Base-by-base conservation (phyloP, 2,329 filamentous ascomycete genomes). In the Penicillium brasilianum region DNA sequence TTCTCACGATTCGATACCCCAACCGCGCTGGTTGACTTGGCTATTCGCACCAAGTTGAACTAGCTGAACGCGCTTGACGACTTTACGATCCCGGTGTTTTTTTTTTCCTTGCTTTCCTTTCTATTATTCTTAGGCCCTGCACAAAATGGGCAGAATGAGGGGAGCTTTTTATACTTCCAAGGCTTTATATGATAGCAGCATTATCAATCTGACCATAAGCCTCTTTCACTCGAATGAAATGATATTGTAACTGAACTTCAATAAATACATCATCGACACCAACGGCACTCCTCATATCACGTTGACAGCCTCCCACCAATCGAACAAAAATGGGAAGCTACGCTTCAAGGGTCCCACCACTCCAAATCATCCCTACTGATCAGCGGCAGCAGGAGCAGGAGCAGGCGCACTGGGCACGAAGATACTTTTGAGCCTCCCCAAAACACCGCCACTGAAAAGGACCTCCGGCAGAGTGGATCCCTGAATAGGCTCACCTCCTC, bases 1-100 rank as follows among this genome's bases (percentile, higher is more conserved):
- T 54, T 57, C 49, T 63, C 61, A 66, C 50, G 68, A 70, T 62
- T 64, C 67, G 62, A 69, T 68, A 68, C 65, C 66, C 65, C 63
- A 58, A 59, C 30, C 43, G 44, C 61, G 58, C 61, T 57, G 50
- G 52, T 58, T 62, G 39, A 37, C 57, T 62, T 50, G 59, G 56
- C 37, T 32, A 13, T 57, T 57, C 36, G 41, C 36, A 51, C 55
- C 61, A 39, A 57, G 51, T 53, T 59, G 36, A 43, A 53, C 49
- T 54, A 44, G 55, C 59, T 58, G 51, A 30, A 60, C 44, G 58
- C 53, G 57, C 58, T 56, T 37, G 44, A 70, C 56, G 67, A 69
- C 32, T 66, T 56, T 63, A 70, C 41, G 68, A 70, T 58, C 57
- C 61, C 41, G 54, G 46, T 64, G 60, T 62, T 61, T 57, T 59